phyloP scores from a whole-genome alignment of 2,329 filamentous ascomycete species.

The Aureobasidium sp. region DNA sequence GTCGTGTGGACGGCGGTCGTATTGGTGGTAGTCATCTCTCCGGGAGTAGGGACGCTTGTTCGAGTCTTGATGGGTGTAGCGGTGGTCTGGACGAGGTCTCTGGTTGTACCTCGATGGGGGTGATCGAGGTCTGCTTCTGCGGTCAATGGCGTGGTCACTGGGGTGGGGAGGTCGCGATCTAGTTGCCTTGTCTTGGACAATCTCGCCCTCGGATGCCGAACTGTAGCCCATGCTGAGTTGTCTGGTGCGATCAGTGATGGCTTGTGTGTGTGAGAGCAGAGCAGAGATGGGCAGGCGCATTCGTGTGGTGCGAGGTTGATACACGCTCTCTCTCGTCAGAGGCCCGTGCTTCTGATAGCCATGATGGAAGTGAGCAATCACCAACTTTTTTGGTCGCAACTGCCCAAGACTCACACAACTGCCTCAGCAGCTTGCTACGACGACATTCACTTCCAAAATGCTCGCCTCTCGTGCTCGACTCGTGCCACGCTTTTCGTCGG shows the following conservation, averaged over 20 bases:
- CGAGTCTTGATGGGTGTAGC: constrained; percentile 29
- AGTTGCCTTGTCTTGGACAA: constrained; percentile 86
- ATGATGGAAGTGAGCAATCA: not conserved
- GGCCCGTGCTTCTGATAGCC: not conserved
- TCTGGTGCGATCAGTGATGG: not conserved
- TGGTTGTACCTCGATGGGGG: constrained; percentile 22
- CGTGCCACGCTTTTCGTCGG: not conserved
- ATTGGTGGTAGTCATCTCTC: constrained; percentile 52
- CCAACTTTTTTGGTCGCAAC: not conserved
- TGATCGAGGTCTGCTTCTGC: constrained; percentile 64
- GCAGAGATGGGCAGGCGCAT: not conserved
- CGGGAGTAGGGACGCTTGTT: constrained; percentile 27
- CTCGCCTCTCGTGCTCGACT: not conserved
- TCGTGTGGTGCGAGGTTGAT: not conserved
- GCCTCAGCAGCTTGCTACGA: not conserved
- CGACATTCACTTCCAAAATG: not conserved
- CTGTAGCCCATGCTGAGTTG: constrained; percentile 35
- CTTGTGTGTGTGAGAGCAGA: not conserved
- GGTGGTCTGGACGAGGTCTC: constrained; percentile 41
- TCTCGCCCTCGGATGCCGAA: constrained; percentile 77
- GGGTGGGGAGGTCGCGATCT: constrained; percentile 54
- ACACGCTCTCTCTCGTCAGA: not conserved
- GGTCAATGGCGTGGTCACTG: constrained; percentile 83
- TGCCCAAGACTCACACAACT: not conserved
- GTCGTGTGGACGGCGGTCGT: constrained; percentile 29